A percentile compares a stretch with the other conserved stretches of the same genome.
These are phyloP conservation scores for Lathyrus aphaca DNA, from an alignment of 306 rosid genomes.

Conservation along the genomic window DNA sequence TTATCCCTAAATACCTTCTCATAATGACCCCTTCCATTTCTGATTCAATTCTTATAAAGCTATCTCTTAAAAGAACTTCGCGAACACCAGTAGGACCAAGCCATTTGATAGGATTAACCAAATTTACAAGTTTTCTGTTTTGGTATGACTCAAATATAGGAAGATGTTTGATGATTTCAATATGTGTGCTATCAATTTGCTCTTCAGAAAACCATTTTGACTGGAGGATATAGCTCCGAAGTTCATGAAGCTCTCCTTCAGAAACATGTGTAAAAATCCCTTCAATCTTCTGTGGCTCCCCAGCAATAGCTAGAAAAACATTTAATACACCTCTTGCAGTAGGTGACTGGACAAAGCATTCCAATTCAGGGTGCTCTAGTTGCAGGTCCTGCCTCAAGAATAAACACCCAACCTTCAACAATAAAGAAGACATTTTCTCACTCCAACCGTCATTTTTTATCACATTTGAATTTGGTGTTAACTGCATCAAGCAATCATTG, in stretches of 20 bases:
- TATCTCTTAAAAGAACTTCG: conserved; percentile 82
- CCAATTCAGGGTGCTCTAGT: conserved; percentile 84
- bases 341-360: conserved; percentile 73
- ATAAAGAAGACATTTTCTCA: conserved; percentile 88
- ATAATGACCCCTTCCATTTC: conserved; percentile 75
- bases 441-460: conserved; percentile 95
- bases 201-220: conserved; percentile 90
- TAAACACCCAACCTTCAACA: conserved; percentile 82
- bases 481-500: conserved; percentile 66
- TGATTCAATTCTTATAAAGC: conserved; percentile 79
- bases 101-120: conserved; percentile 83
- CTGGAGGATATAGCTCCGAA: conserved; percentile 92
- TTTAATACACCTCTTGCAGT: conserved; percentile 77
- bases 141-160: conserved; percentile 87
- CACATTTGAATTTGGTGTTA: conserved; percentile 71
- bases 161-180: conserved; percentile 70
- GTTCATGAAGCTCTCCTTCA: conserved; percentile 93
- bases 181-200: conserved; percentile 62
- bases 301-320: conserved; percentile 81
- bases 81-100: conserved; percentile 75
- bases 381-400: conserved; percentile 75
- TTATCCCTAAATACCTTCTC: conserved; percentile 66
- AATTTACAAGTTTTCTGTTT: conserved; percentile 76
- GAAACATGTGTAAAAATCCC: conserved; percentile 72
- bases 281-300: conserved; percentile 64